phyloP scores from a whole-genome alignment of 2,329 filamentous ascomycete genomes.

The Byssochlamys sp. region DNA sequence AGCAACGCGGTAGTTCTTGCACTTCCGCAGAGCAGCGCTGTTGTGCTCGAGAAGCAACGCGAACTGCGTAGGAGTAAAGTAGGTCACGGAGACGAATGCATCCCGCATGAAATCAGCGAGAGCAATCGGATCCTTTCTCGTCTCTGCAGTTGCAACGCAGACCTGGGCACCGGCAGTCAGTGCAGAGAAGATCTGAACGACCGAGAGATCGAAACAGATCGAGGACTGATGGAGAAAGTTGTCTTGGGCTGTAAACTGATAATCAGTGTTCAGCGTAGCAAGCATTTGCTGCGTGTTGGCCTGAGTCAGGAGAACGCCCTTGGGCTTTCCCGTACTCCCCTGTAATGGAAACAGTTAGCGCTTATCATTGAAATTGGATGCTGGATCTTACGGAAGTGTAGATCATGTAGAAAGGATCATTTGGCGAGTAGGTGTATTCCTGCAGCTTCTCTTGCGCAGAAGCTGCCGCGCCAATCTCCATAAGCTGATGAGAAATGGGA shows the following conservation, averaged over 20 bases:
- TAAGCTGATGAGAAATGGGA: background rate
- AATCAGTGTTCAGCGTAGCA: constrained; percentile 8
- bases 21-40: constrained; percentile 6
- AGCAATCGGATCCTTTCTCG: constrained; percentile 11
- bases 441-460: background rate
- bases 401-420: constrained; percentile 14
- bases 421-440: background rate
- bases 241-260: constrained; percentile 7
- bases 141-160: constrained; percentile 8
- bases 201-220: constrained; percentile 9
- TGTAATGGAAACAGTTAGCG: background rate
- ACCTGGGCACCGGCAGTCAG: constrained; percentile 12
- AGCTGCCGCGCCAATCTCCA: background rate
- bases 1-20: constrained; percentile 8
- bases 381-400: constrained; percentile 14
- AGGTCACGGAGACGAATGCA: constrained; percentile 11
- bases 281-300: constrained; percentile 12
- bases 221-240: constrained; percentile 10
- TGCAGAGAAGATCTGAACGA: constrained; percentile 13
- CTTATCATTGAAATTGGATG: background rate
- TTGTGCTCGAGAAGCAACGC: constrained; percentile 10
- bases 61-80: constrained; percentile 14
- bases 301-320: constrained; percentile 30
- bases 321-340: constrained; percentile 24
- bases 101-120: constrained; percentile 11